Percentiles rank a stretch among this genome's conserved stretches.
These are phyloP conservation scores for Candida yuanshanica DNA, from an alignment of 805 yeast genomes.

Conservation along the genomic window DNA sequence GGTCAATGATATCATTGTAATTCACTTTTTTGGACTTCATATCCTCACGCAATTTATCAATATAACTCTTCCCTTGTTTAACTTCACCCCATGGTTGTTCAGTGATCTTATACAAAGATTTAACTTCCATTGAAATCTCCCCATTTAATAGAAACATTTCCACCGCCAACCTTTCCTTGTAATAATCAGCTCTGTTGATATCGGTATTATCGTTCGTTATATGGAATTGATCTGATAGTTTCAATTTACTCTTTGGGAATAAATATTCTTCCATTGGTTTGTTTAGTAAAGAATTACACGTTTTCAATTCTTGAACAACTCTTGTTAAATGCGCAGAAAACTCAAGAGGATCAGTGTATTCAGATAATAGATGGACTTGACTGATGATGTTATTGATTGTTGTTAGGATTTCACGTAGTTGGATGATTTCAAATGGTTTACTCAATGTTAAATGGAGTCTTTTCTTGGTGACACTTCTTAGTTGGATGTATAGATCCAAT, in stretches of 20 bases:
- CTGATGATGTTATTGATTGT: constrained; percentile 18
- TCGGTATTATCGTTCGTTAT: constrained; percentile 25
- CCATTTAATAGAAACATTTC: constrained; percentile 58
- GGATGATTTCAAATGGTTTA: constrained; percentile 35
- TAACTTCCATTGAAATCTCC: constrained; percentile 56
- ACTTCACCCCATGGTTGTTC: constrained; percentile 59
- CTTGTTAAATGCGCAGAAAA: constrained; percentile 16
- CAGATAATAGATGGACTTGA: constrained; percentile 29
- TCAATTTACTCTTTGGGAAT: constrained; percentile 44
- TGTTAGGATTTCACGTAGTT: constrained; percentile 12
- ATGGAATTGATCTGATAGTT: neutral
- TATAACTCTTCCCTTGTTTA: constrained; percentile 41
- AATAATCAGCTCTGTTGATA: constrained; percentile 22
- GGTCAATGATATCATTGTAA: constrained; percentile 33
- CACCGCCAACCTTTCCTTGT: constrained; percentile 37
- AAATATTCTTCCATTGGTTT: constrained; percentile 49
- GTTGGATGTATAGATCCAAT: constrained; percentile 35
- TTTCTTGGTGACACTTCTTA: constrained; percentile 36
- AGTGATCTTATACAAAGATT: constrained; percentile 41
- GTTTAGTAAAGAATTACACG: constrained; percentile 33
- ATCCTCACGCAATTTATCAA: constrained; percentile 52
- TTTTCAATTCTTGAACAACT: constrained; percentile 21
- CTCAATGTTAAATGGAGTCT: constrained; percentile 32
- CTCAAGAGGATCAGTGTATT: constrained; percentile 17
- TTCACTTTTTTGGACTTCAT: constrained; percentile 40